phyloP scores from a whole-genome alignment of 1,284 basidiomycete species.

The Sporisorium exsertum region DNA sequence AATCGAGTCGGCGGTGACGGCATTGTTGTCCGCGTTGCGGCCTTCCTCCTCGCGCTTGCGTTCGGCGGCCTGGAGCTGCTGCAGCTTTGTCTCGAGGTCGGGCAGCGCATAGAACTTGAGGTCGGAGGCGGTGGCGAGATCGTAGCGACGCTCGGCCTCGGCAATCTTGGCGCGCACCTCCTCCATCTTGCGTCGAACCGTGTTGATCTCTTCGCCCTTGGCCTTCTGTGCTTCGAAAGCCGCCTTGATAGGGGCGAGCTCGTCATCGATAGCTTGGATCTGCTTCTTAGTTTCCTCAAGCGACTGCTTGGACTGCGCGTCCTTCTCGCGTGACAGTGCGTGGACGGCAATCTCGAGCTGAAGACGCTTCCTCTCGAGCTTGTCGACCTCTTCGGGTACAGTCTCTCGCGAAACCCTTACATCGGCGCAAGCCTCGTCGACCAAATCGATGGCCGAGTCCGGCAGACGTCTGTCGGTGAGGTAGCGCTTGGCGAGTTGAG shows the following conservation, averaged over 20 bases:
- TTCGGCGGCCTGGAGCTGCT: constrained; percentile 72
- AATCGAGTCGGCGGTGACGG: constrained; percentile 70
- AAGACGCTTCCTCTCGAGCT: constrained; percentile 89
- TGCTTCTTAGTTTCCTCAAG: constrained; percentile 82
- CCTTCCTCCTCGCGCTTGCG: constrained; percentile 70
- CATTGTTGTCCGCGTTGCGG: constrained; percentile 51
- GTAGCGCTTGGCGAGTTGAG: constrained; percentile 93
- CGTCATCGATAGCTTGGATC: constrained; percentile 87
- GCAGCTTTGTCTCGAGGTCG: constrained; percentile 81
- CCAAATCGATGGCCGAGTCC: constrained; percentile 69
- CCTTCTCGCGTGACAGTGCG: constrained; percentile 84
- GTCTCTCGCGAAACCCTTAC: constrained; percentile 79
- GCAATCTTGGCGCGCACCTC: constrained; percentile 92
- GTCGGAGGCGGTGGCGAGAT: constrained; percentile 75
- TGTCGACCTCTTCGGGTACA: constrained; percentile 92
- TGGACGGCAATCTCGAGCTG: constrained; percentile 96
- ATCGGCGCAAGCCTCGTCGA: constrained; percentile 72
- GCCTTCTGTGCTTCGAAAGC: constrained; percentile 90
- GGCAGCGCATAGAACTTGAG: constrained; percentile 93
- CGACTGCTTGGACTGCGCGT: constrained; percentile 87
- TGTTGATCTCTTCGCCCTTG: constrained; percentile 85
- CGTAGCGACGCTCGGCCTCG: constrained; percentile 87
- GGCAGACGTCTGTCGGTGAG: constrained; percentile 72
- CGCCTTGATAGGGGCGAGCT: constrained; percentile 87
- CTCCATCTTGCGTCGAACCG: constrained; percentile 85